Evolutionary conservation across 2,329 filamentous ascomycete species (phyloP), one percentile per base, ranked within the genome.

Genomic region (Daldinia sp.): DNA sequence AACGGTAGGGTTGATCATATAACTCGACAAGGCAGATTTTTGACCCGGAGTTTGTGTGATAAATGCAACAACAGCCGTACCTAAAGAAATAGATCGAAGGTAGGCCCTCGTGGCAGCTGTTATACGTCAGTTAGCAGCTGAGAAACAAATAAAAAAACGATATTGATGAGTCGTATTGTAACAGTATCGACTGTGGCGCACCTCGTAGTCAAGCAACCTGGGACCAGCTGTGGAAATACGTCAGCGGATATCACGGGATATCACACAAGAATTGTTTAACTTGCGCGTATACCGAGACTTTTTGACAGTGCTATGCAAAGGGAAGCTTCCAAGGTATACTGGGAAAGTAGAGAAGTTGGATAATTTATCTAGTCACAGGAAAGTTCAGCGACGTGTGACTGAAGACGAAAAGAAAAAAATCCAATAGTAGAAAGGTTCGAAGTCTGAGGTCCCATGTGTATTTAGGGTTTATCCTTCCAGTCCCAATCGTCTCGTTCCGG

Each of bases 11-110:
- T 45, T 64, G 53, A 21, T 27, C 25, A 39, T 43, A 63, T 61
- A 58, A 21, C 49, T 45, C n/a, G 52, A 35, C 56, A 52, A 63
- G 63, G 63, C 63, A 19, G 41, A 63, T 60, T 66, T 51, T 47
- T 15, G 32, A 21, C 32, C 41, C n/a, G 32, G 30, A 58, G 47
- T 43, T 54, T 32, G 61, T 50, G 47, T 39, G 61, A 17, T 23
- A 29, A 48, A 48, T 48, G 25, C 25, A 47, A 43, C 21, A 17
- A 39, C 19, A 29, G n/a, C n/a, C n/a, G n/a, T n/a, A n/a, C n/a
- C n/a, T n/a, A n/a, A n/a, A n/a, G 23, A 32, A 30, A 60, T 54
- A 17, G 49, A 27, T 27, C 17, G 52, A 17, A 48, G 19, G 59
- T 45, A 65, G 59, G 47, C 45, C n/a, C 57, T 55, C n/a, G 55